A percentile compares a stretch with the other conserved stretches of the same genome.
Evolutionary conservation across 1,284 basidiomycete species (phyloP).

Genomic region (Phellinidium pouzarii): DNA sequence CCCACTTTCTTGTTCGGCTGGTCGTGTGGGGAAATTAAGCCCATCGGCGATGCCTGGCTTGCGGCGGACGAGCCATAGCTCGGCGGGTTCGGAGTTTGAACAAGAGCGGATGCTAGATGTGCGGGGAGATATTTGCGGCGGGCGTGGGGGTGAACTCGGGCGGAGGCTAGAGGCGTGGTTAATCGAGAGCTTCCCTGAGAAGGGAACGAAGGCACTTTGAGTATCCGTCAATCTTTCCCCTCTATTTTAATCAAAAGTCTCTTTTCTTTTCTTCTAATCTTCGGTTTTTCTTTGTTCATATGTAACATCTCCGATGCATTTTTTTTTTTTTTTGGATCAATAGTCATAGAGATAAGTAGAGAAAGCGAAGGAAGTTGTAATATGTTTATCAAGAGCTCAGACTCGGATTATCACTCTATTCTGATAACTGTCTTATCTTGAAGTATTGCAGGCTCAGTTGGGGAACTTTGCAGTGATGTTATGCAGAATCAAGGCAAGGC

Average conservation of each 20-base stretch:
- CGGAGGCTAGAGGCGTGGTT: conserved; percentile 68
- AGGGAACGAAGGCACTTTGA: conserved; percentile 1
- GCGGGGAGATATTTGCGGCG: conserved; percentile 68
- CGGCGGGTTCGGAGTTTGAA: conserved; percentile 39
- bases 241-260: background rate
- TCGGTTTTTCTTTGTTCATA: background rate
- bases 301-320: background rate
- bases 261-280: background rate
- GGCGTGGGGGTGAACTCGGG: conserved; percentile 68
- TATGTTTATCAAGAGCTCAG: no score
- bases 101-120: conserved; percentile 58
- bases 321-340: background rate
- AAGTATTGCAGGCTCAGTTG: no score
- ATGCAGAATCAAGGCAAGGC: no score
- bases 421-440: no score
- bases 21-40: conserved; percentile 1
- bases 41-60: background rate
- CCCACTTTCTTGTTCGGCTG: background rate
- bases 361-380: background rate
- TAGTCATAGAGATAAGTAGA: background rate
- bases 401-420: no score
- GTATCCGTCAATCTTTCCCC: background rate
- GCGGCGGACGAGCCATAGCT: conserved; percentile 34
- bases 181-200: conserved; percentile 12
- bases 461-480: no score